phyloP scores from a whole-genome alignment of 1,284 basidiomycete genomes.

The Singerocomus inundabilis region DNA sequence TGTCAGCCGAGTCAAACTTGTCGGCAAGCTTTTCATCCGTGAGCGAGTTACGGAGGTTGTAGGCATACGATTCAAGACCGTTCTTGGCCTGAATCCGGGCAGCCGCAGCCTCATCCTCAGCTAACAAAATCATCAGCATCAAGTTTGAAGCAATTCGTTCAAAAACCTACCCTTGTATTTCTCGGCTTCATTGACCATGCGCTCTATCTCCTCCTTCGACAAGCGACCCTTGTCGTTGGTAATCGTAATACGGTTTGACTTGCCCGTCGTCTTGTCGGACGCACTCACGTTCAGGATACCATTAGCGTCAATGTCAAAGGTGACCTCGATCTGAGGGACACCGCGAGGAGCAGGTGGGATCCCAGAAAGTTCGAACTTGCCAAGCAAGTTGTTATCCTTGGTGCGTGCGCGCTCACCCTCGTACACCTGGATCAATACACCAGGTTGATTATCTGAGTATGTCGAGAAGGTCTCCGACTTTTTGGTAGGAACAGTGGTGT shows the following conservation, averaged over 20 bases:
- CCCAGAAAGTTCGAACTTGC: conserved; percentile 98
- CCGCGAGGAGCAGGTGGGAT: conserved; percentile 98
- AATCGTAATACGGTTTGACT: conserved; percentile 95
- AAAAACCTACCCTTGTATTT: conserved; percentile 73
- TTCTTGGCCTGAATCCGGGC: conserved; percentile 88
- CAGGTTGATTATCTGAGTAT: conserved; percentile 98
- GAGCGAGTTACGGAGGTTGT: conserved; percentile 94
- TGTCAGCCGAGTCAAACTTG: conserved; percentile 91
- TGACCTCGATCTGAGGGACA: conserved; percentile 97
- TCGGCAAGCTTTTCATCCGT: conserved; percentile 80
- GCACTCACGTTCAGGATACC: conserved; percentile 97
- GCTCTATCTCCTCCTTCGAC: conserved; percentile 98
- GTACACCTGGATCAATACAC: conserved; percentile 98
- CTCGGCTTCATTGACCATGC: conserved; percentile 94
- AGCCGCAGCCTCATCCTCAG: conserved; percentile 80
- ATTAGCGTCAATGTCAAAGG: conserved; percentile 99
- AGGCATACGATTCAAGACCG: conserved; percentile 88
- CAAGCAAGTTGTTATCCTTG: conserved; percentile 99
- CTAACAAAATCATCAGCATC: conserved; percentile 34
- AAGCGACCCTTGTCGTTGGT: conserved; percentile 99
- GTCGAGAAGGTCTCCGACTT: conserved; percentile 99
- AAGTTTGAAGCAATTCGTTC: not conserved
- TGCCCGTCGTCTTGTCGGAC: conserved; percentile 96
- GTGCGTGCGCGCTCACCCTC: conserved; percentile 99
- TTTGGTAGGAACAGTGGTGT: conserved; percentile 99